Evolutionary conservation across 2,329 filamentous ascomycete species (phyloP), one percentile per base, ranked within the genome.

Genomic region (Fusarium cicatricum): DNA sequence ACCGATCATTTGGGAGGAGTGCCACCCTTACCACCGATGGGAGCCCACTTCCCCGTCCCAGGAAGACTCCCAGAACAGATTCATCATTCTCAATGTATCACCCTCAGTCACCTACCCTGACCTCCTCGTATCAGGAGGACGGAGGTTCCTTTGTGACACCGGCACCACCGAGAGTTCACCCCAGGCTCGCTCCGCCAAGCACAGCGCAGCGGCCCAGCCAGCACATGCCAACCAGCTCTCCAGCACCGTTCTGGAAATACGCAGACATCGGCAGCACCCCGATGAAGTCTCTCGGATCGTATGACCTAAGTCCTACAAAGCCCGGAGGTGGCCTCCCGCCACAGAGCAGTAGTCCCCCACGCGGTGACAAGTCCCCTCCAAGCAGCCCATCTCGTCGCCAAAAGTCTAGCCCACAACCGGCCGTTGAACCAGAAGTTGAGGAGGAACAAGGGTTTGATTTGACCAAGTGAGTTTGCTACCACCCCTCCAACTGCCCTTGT

Each of bases 241-340:
- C 91, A 0, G 91, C 91, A 1, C 90, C 91, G 0, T 95, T 96
- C 74, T 96, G 91, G 91, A 92, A 91, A 72, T 95, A 90, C 73
- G 87, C 90, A 34, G 90, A 92, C 62, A 84, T 91, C 55, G 84
- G 85, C 21, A 91, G 87, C 73, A 93, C 90, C 2, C 90, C 90
- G 2, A 78, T 90, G 47, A 79, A 80, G 64, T 75, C 79, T 0
- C 72, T 77, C 4, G 66, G 63, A 12, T 44, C 60, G 7, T 85
- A 84, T 52, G 85, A 89, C 56, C 71, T 82, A 34, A 88, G 85
- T 66, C 86, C 86, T 2, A 81, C 80, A 8, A 87, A 87, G 69
- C 68, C 72, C 14, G 69, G 73, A 17, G 74, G 73, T 23, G 65
- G 64, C 8, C 54, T 78, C 26, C 78, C 80, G 17, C 76, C 79